Evolutionary conservation across 1,139 yeast species (phyloP).

Genomic region (Zhuliangozyma blackwelliae): DNA sequence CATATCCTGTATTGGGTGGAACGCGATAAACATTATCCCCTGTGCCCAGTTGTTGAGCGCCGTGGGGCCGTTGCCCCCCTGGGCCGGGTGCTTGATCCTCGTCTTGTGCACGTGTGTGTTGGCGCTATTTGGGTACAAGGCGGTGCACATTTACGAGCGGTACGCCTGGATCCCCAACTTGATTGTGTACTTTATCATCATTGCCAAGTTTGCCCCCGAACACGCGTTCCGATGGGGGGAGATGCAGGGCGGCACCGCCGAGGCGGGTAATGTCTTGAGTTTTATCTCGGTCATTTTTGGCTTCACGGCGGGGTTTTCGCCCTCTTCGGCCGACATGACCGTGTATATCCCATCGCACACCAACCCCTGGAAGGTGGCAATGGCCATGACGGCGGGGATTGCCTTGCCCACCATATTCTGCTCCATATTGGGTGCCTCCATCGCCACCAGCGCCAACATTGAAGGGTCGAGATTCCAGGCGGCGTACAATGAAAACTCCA

Average conservation of each 20-base stretch:
- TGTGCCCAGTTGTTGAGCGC: conserved; percentile 26
- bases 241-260: conserved; percentile 37
- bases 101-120: conserved; percentile 22
- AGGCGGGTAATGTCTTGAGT: conserved; percentile 28
- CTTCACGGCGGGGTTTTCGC: conserved; percentile 28
- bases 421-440: conserved; percentile 26
- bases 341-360: conserved; percentile 25
- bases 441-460: conserved; percentile 15
- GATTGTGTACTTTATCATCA: conserved; percentile 22
- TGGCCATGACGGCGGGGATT: conserved; percentile 25
- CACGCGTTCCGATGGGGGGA: conserved; percentile 21
- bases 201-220: conserved; percentile 22
- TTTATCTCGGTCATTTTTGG: conserved; percentile 26
- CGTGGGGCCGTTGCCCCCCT: conserved; percentile 26
- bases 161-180: conserved; percentile 28
- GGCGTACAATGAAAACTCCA: conserved; percentile 18
- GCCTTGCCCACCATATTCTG: conserved; percentile 24
- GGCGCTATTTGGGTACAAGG: conserved; percentile 27
- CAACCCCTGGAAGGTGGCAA: conserved; percentile 21
- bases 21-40: conserved; percentile 29
- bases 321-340: conserved; percentile 28
- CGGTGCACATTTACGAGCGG: conserved; percentile 25
- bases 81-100: conserved; percentile 31
- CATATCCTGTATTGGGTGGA: conserved; percentile 34
- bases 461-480: conserved; percentile 16